Base-by-base conservation (phyloP, 2,329 filamentous ascomycete species). In the Neofusicoccum cordaticola region DNA sequence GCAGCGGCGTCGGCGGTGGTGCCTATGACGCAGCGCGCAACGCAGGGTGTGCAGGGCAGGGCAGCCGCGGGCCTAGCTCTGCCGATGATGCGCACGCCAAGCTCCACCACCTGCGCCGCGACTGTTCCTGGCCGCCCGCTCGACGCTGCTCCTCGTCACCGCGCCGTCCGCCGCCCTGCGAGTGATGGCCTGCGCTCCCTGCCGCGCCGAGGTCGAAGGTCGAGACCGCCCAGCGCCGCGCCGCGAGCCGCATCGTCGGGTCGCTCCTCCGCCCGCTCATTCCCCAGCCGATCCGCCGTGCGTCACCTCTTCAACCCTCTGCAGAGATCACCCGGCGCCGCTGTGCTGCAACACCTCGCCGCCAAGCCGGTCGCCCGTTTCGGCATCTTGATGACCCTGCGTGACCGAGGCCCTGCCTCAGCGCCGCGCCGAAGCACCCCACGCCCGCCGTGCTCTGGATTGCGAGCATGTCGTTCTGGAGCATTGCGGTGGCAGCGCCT, bases 41-140 rank as follows among this genome's bases (percentile, higher is more conserved):
- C 19, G 19, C 53, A 41, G 53, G 17, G 41, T 58, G 44, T n/a
- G 39, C 41, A 44, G 41, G 35, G 35, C 12, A 37, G 35, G 7
- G 35, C 44, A 44, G 52, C 39, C 19, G 19, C 19, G 19, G 19
- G 19, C 19, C 19, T 22, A 22, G 53, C 58, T 8, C 1, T n/a
- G 6, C n/a, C 37, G 2, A 34, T 61, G 57, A 48, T 48, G 45
- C 45, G 17, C 57, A n/a, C 57, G 57, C 57, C 57, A 61, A 61
- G 57, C 19, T 22, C 19, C 19, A 22, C 19, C 19, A 22, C 19
- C 19, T 22, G 19, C 19, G 19, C 57, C n/a, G 7, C 57, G 57
- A 19, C 39, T 61, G 31, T 48, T 48, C 57, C 57, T 50, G 42
- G 37, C 37, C 12, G 45, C n/a, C 17, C 9, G 34, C 13, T 12